phyloP scores from a whole-genome alignment of 331 rosid species.

The Pyrus hybrid region DNA sequence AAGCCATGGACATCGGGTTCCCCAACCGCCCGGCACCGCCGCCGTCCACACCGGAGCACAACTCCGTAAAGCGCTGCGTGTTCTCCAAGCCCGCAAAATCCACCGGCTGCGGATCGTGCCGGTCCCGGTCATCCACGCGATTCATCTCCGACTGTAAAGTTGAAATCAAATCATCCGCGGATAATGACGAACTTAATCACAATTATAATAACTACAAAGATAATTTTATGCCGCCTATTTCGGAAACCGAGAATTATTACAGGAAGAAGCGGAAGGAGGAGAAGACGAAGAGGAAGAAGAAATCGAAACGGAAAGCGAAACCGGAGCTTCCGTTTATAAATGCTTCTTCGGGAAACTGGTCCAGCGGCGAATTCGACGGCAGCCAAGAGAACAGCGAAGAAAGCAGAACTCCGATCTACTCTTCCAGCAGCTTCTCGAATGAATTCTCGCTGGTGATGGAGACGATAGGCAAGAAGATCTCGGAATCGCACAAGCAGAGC shows the following conservation, averaged over 20 bases:
- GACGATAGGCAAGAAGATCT: background rate
- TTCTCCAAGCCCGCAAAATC: conserved; percentile 7
- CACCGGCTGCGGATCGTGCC: conserved; percentile 4
- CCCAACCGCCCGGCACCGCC: conserved; percentile 18
- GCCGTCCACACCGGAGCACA: conserved; percentile 24
- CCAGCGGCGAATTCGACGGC: background rate
- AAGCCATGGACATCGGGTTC: conserved; percentile 13
- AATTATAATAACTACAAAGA: background rate
- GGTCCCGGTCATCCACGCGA: conserved; percentile 2
- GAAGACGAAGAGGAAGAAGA: background rate
- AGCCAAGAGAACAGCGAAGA: conserved; percentile 6
- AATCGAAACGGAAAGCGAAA: background rate
- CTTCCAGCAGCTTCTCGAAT: conserved; percentile 25
- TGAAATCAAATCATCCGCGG: background rate
- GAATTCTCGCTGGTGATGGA: conserved; percentile 8
- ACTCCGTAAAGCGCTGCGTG: background rate
- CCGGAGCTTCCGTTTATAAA: background rate
- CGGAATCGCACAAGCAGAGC: background rate
- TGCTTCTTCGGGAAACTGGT: background rate
- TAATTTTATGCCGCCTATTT: background rate
- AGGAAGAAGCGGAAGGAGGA: background rate
- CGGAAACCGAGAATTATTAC: background rate
- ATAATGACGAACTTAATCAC: background rate
- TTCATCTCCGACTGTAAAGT: conserved; percentile 1
- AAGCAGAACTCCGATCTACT: conserved; percentile 7